A percentile compares a stretch with the other conserved stretches of the same genome.
These are phyloP conservation scores for Cotoneaster glaucophyllus DNA, from an alignment of 306 rosid species.

Conservation along the genomic window DNA sequence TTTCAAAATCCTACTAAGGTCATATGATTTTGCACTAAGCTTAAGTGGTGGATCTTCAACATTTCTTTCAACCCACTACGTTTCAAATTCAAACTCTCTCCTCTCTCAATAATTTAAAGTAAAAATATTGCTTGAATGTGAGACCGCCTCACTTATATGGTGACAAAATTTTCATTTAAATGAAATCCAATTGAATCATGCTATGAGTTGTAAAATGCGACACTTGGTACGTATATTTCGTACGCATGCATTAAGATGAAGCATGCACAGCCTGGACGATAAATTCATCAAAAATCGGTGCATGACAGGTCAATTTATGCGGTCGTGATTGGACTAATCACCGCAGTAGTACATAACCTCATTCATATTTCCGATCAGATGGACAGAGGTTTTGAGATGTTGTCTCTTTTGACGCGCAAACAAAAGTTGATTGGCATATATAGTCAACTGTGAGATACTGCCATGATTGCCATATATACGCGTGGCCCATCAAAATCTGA, in stretches of 20 bases:
- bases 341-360: neutral
- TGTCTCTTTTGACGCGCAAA: neutral
- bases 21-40: no score
- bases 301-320: conserved; percentile 10
- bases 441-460: neutral
- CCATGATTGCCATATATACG: neutral
- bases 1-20: no score
- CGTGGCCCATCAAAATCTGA: neutral
- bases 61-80: no score
- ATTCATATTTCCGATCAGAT: neutral
- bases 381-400: no score
- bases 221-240: neutral
- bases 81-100: no score
- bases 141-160: neutral
- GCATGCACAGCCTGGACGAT: neutral
- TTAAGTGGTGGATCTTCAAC: no score
- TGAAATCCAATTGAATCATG: no score
- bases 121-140: no score
- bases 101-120: no score
- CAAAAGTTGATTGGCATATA: neutral
- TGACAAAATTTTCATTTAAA: no score
- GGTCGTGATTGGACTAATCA: conserved; percentile 2
- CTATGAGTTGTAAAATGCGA: neutral
- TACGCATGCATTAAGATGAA: neutral
- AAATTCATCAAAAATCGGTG: neutral